Base-by-base conservation (phyloP, 305 asterid genomes). In the Rubia tinctorum region DNA sequence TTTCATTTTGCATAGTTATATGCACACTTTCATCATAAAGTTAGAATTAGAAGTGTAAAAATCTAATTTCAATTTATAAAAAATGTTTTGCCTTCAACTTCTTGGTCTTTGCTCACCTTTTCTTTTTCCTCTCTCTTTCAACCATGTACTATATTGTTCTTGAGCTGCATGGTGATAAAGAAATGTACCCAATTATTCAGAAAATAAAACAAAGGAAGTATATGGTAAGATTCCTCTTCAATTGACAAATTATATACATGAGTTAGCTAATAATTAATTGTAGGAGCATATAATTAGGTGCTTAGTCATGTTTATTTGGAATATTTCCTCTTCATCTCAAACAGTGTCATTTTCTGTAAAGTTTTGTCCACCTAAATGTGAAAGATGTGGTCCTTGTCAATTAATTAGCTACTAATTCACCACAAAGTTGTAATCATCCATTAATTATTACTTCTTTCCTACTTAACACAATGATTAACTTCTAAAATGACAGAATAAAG, bases 381-480 rank as follows among this genome's bases (percentile, higher is more conserved):
- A 43, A 58, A 53, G 59, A 34, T 49, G 64, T 51, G 73, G 49
- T 71, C 67, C 62, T 59, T 22, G 5, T 20, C 15, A 59, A 8
- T 59, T 59, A 59, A 20, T 40, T 12, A 3, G 18, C 22, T 1
- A 17, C 39, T 55, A 71, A 34, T 37, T n/a, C 47, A 55, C 56
- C 74, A 7, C 15, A 55, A 39, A 23, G 59, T 53, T 53, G 22
- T 39, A 22, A 25, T 60, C 40, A 18, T 25, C 3, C 7, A 60
- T 60, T 60, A 25, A 2, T 60, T 59, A 20, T 11, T 7, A 6
- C 64, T 22, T 20, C 30, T 59, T 59, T 59, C 34, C 7, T 59
- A 10, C 2, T 59, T 2, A 59, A 20, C 1, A 0, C 8, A 23
- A 60, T 60, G 34, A 60, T 60, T 10, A 20, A 60, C 8, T 9